Conservation (phyloP, 2,329 filamentous ascomycete species). For the Fusarium neocosmosporiellum region DNA sequence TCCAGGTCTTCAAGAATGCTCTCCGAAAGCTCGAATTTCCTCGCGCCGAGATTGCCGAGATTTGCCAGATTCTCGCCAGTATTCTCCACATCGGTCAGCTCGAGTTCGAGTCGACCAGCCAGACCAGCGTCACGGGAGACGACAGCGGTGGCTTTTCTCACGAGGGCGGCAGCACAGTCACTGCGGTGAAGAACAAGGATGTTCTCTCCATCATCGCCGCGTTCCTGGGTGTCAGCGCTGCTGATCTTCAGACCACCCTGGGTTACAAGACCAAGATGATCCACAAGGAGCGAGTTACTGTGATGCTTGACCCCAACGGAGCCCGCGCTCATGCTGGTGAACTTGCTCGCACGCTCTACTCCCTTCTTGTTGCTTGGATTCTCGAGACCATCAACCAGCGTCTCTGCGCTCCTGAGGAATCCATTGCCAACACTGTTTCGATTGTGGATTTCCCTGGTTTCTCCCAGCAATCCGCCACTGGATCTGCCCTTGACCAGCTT, state of each 20-base stretch:
- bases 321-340: slow-evolving; percentile 94
- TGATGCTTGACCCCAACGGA: slow-evolving; percentile 94
- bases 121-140: slow-evolving; percentile 82
- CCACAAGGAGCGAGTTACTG: slow-evolving; percentile 95
- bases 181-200: slow-evolving; percentile 93
- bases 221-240: slow-evolving; percentile 88
- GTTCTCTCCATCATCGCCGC: slow-evolving; percentile 86
- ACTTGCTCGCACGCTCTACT: slow-evolving; percentile 91
- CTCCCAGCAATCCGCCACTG: slow-evolving; percentile 83
- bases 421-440: slow-evolving; percentile 92
- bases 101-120: slow-evolving; percentile 86
- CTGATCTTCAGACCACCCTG: slow-evolving; percentile 86
- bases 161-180: slow-evolving; percentile 88
- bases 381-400: slow-evolving; percentile 93
- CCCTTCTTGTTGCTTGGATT: slow-evolving; percentile 91
- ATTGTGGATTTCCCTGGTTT: slow-evolving; percentile 98
- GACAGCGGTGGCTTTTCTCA: slow-evolving; percentile 97
- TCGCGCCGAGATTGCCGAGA: slow-evolving; percentile 91
- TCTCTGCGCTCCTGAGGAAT: slow-evolving; percentile 87
- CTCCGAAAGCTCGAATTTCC: slow-evolving; percentile 94
- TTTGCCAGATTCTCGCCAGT: slow-evolving; percentile 92
- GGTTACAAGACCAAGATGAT: slow-evolving; percentile 98
- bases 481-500: slow-evolving; percentile 89
- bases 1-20: slow-evolving; percentile 97
- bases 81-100: slow-evolving; percentile 98